These are phyloP conservation scores for Fusarium sp. DNA, from an alignment of 2,329 filamentous ascomycete species.

Conservation along the genomic window DNA sequence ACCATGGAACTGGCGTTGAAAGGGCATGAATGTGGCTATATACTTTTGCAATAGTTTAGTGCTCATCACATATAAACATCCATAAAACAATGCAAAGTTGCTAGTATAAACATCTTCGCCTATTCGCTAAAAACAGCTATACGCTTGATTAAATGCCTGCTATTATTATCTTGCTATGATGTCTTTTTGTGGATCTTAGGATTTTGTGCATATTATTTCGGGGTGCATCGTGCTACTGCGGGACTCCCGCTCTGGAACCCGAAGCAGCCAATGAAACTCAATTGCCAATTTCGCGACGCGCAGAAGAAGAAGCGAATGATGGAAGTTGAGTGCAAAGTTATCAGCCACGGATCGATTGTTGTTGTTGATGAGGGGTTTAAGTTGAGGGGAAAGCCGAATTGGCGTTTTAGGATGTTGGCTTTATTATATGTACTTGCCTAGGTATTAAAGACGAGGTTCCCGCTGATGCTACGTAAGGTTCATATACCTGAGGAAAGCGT, in stretches of 20 bases:
- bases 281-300: background rate
- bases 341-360: background rate
- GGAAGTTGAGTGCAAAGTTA: slow-evolving; percentile 9
- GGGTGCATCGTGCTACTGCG: slow-evolving; percentile 30
- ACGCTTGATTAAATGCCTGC: background rate
- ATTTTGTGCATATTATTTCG: slow-evolving; percentile 13
- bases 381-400: background rate
- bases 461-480: background rate
- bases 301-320: background rate
- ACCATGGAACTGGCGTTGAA: background rate
- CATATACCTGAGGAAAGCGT: background rate
- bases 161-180: background rate
- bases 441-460: background rate
- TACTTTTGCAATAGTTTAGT: background rate
- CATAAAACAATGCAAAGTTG: too few species aligned
- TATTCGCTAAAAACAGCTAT: background rate
- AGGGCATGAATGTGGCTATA: slow-evolving; percentile 6
- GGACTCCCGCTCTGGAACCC: slow-evolving; percentile 31
- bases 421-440: too few species aligned
- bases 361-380: background rate
- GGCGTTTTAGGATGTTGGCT: background rate
- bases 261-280: slow-evolving; percentile 21
- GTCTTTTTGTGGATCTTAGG: slow-evolving; percentile 6
- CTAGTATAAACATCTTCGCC: too few species aligned
- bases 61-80: background rate